Evolutionary conservation across 2,329 filamentous ascomycete genomes (phyloP), one percentile per base, ranked within the genome.

Genomic region (Xylaria multiplex): DNA sequence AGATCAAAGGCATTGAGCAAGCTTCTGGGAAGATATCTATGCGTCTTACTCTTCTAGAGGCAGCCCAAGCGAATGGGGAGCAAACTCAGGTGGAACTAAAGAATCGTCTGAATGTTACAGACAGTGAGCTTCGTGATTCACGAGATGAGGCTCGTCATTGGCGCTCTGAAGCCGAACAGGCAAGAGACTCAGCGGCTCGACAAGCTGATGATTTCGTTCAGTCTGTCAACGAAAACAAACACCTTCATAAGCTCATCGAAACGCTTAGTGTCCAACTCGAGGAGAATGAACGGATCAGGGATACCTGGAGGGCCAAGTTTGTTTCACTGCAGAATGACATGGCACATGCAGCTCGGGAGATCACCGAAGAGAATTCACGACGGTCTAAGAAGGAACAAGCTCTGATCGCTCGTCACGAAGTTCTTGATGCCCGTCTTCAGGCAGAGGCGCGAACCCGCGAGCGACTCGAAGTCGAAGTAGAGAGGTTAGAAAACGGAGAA

Each of bases 281-380:
- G 74, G 94, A 97, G 80, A 95, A 93, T 74, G 89, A 94, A 75
- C 89, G 91, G 69, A 87, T 96, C 65, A 90, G 93, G 64, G 93
- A 97, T 76, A 89, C 86, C 67, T 94, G 96, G 87, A 90, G 93
- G 71, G 84, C 84, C 77, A 97, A 96, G 79, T 91, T 97, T 74
- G 88, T 95, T 72, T 89, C 89, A 66, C 83, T 99, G 45, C 94
- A 98, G 79, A 88, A 93, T 69, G 93, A 97, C 72, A 95, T 98
- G 90, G 87, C 89, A 37, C 84, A 84, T 62, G 92, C 93, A 55
- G 90, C 92, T 59, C 88, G 88, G 53, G 91, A 97, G 68, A 89
- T 97, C 68, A 89, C 91, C 24, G 89, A 92, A 73, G 94, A 98
- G 76, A 95, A 94, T 76, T 88, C 91, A 35, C 85, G 87, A 42